Base-by-base conservation (phyloP, 1,284 basidiomycete genomes). In the Trametes sp. region DNA sequence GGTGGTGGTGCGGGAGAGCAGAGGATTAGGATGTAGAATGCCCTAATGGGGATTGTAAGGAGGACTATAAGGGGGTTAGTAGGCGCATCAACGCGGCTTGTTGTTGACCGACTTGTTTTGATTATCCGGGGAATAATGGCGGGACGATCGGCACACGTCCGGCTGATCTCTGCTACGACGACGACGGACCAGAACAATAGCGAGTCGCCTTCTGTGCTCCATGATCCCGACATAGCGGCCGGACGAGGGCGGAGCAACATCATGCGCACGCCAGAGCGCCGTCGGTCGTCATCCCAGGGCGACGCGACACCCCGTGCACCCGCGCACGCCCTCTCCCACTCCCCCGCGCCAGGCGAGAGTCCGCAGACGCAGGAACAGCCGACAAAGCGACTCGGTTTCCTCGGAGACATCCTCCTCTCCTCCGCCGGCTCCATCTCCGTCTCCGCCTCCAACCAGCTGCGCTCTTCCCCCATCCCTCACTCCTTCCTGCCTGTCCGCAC, bases 371-470 rank as follows among this genome's bases (percentile, higher is more conserved):
- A 41, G 16, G 38, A 62, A 36, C 69, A 65, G 19, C 57, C 65
- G 16, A n/a, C 38, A 3, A 41, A 68, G 58, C 61, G 70, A 33
- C 70, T 74, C 33, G 72, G 68, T 6, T 74, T 77, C 62, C 70
- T 77, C 50, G 68, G 71, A 4, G 76, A 78, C n/a, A 77, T 73
- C 62, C 65, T 76, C 28, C 66, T 68, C 44, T 63, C 70, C 50
- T 73, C 74, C 26, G 62, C 72, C 16, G 67, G 64, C 50, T 64
- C 63, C 38, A 67, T 64, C 53, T 57, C 68, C 38, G 59, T 64
- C 44, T 35, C 50, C 21, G 57, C 68, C 33, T 64, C 67, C 21
- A 42, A 59, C 16, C 65, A 68, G 45, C 13, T 33, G n/a, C 31
- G 31, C 31, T 33, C 31, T 5, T 33, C 31, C 11, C 31, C 31